Evolutionary conservation across 805 yeast genomes (phyloP), one percentile per base, ranked within the genome.

Genomic region (Starmerella apicola): DNA sequence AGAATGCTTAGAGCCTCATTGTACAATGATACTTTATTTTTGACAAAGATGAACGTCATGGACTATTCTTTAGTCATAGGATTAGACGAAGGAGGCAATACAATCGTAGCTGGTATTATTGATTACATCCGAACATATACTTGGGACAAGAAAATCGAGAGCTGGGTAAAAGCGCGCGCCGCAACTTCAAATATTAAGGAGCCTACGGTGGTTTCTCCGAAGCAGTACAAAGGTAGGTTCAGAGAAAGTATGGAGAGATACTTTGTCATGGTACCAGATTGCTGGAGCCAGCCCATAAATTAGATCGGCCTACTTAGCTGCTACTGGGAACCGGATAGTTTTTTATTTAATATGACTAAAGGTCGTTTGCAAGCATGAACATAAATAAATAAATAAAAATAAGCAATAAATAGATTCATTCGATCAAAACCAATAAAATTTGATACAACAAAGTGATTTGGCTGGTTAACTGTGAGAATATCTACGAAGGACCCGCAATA

Each of bases 1-100:
- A 78, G 81, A 51, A 62, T 85, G 28, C 59, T 91, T 36, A 64
- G 95, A 34, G 88, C 95, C 0, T 86, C 95, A 0, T 62, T 91
- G 22, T 91, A 94, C 80, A 91, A 93, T 55, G 99, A 91, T 53
- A 91, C 97, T 0, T 64, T 91, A 13, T 93, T 91, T 57, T 63
- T 91, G 39, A 85, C 94, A 3, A 91, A 93, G 53, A 83, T 91
- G 94, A 94, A 91, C 55, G 97, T 91, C 5, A 91, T 91, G 99
- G 99, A 91, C 59, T 91, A 91, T 55, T 88, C 97, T 0, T 65
- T 91, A 48, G 95, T 91, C 8, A 78, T 91, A 44, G 99, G 97
- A 0, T 82, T 91, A 30, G 94, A 91, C 55, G 64, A 68, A 9
- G 63, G 59, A 13, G 68, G 65, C 34, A 57, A 64, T 10, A 78